Percentiles rank a stretch among this genome's conserved stretches.
Conservation (phyloP, 208 protist genomes). For the Crithidia mellificae region DNA sequence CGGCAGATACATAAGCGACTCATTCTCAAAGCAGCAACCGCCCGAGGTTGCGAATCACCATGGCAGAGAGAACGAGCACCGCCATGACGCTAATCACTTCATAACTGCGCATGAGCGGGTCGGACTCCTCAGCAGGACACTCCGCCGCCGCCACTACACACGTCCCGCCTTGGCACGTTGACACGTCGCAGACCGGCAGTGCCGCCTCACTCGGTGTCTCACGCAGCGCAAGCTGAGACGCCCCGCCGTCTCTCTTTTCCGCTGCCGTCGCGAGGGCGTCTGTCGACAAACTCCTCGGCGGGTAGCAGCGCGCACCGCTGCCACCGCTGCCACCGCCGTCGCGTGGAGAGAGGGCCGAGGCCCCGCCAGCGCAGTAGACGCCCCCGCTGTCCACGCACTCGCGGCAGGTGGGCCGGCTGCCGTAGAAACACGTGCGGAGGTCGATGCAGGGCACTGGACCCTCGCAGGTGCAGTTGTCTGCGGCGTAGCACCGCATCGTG, state of each 20-base stretch:
- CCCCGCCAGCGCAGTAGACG: conserved; percentile 36
- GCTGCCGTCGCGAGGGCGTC: neutral
- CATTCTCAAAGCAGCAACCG: neutral
- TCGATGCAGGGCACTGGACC: conserved; percentile 25
- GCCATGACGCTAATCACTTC: conserved; percentile 11
- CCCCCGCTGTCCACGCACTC: conserved; percentile 49
- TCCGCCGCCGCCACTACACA: conserved; percentile 4
- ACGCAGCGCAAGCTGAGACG: neutral
- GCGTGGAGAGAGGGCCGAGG: neutral
- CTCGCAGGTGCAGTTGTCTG: conserved; percentile 42
- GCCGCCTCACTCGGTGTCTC: neutral
- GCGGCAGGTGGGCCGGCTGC: conserved; percentile 34
- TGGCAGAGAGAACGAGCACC: neutral
- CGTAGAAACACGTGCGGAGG: conserved; percentile 49
- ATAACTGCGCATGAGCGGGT: conserved; percentile 18
- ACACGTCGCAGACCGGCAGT: neutral
- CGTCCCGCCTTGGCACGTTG: conserved; percentile 9
- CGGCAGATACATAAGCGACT: no score
- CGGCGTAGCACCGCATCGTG: conserved; percentile 53
- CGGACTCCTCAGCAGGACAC: conserved; percentile 10
- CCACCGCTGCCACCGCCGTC: neutral
- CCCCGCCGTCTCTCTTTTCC: neutral
- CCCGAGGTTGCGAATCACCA: conserved; percentile 7
- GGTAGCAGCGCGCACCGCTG: conserved; percentile 33
- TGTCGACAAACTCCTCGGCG: conserved; percentile 14